phyloP scores from a whole-genome alignment of 2,329 filamentous ascomycete genomes.

The Neopestalotiopsis sp. region DNA sequence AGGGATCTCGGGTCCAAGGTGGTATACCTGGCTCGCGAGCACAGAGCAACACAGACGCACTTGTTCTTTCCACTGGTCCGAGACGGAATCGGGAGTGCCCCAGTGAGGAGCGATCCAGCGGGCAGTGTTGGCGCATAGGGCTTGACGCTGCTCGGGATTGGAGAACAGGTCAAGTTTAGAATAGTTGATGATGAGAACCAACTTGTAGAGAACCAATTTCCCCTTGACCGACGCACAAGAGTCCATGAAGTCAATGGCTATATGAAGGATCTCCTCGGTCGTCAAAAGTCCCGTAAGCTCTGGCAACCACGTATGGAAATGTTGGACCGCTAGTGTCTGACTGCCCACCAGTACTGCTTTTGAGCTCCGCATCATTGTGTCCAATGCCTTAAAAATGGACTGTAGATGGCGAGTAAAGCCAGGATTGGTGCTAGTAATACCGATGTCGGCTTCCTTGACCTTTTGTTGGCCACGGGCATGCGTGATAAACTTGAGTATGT shows the following conservation, averaged over 20 bases:
- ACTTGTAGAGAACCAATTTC: conserved; percentile 89
- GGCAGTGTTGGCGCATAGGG: conserved; percentile 80
- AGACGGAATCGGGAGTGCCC: conserved; percentile 76
- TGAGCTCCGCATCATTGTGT: conserved; percentile 86
- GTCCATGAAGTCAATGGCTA: conserved; percentile 93
- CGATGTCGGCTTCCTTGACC: conserved; percentile 86
- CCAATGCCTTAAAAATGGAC: conserved; percentile 87
- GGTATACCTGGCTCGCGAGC: conserved; percentile 81
- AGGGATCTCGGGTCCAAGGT: conserved; percentile 80
- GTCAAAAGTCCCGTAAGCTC: conserved; percentile 80
- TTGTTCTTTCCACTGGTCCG: conserved; percentile 89
- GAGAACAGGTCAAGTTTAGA: conserved; percentile 82
- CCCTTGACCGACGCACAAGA: conserved; percentile 87
- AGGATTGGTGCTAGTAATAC: conserved; percentile 76
- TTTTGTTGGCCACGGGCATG: conserved; percentile 86
- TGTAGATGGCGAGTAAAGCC: conserved; percentile 83
- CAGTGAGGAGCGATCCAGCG: conserved; percentile 94
- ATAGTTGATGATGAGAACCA: conserved; percentile 92
- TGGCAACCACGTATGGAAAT: conserved; percentile 97
- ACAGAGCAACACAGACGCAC: conserved; percentile 93
- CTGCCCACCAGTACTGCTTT: conserved; percentile 89
- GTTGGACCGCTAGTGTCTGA: conserved; percentile 92
- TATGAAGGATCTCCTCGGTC: conserved; percentile 85
- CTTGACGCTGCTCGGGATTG: conserved; percentile 74
- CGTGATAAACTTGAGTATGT: conserved; percentile 93